Evolutionary conservation across 2,329 filamentous ascomycete genomes (phyloP).

Genomic region (Arthrinium puccinioides): DNA sequence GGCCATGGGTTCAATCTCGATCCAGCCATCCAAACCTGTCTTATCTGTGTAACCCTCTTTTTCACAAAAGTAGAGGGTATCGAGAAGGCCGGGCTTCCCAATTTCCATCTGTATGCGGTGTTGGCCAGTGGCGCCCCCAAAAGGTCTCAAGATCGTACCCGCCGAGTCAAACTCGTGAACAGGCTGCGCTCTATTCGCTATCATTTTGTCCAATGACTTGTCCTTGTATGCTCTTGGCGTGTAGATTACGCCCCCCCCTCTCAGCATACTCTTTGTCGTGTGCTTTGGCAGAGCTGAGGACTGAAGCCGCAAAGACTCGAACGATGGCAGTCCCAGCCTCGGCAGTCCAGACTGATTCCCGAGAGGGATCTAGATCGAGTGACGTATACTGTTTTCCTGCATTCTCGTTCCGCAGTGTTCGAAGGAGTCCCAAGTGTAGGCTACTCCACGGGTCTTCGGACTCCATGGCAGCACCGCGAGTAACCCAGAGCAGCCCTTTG

Average conservation of each 20-base stretch:
- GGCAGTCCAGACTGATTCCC: neutral
- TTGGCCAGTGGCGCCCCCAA: too few species aligned
- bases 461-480: slow-evolving; percentile 5
- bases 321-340: neutral
- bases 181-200: too few species aligned
- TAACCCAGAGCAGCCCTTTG: neutral
- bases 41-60: too few species aligned
- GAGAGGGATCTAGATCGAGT: slow-evolving; percentile 9
- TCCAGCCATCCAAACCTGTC: slow-evolving; percentile 14
- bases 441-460: slow-evolving; percentile 1
- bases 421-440: slow-evolving; percentile 7
- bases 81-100: too few species aligned
- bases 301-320: neutral
- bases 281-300: neutral
- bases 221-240: neutral
- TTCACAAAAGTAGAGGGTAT: too few species aligned
- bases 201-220: neutral
- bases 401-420: slow-evolving; percentile 9
- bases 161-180: too few species aligned
- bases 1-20: slow-evolving; percentile 21
- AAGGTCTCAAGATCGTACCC: too few species aligned
- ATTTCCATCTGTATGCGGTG: too few species aligned
- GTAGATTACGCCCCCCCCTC: neutral
- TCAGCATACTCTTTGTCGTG: neutral
- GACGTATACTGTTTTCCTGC: slow-evolving; percentile 7